Base-by-base conservation (phyloP, 2,329 filamentous ascomycete genomes). In the Phoma sp. region DNA sequence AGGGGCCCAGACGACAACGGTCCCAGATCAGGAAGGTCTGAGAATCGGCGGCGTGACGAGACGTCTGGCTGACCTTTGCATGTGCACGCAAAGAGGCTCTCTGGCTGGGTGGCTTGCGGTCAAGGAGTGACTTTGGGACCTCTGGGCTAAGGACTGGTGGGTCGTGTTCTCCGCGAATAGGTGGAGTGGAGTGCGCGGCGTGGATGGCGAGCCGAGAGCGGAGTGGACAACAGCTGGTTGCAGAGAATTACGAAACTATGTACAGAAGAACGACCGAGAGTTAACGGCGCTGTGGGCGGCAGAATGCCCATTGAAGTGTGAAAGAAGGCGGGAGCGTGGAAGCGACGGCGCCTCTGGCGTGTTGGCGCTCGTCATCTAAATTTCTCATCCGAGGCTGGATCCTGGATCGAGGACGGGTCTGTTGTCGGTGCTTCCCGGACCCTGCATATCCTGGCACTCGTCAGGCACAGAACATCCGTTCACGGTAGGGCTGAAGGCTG, bases 11-110 rank as follows among this genome's bases (percentile, higher is more conserved):
- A 57, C 56, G 53, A 53, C 38, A 46, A 33, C 40, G 37, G 46
- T 45, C 29, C 38, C 39, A 34, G 49, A 47, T 54, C 51, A 56
- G 52, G 50, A 58, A 60, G 53, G 59, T 58, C 33, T 53, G 38
- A 34, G 49, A 50, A 42, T 20, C 49, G 37, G 29, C 40, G 36
- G 50, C 43, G 39, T 47, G 46, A 45, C 46, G 40, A 53, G 33
- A 42, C 53, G 56, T 60, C 62, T 65, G 63, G 63, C 38, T 56
- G 47, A 46, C 36, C 25, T 47, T 58, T 48, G 62, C 64, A 65
- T 60, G 59, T 66, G 65, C 55, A 45, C 57, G 20, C 42, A 55
- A 64, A 33, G 46, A 48, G 52, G 32, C 42, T 50, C 26, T 59
- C 51, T 62, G 60, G 60, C 46, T 67, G 62, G 59, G 42, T 51